phyloP scores from a whole-genome alignment of 2,329 filamentous ascomycete genomes.

The Tolypocladium tundrense region DNA sequence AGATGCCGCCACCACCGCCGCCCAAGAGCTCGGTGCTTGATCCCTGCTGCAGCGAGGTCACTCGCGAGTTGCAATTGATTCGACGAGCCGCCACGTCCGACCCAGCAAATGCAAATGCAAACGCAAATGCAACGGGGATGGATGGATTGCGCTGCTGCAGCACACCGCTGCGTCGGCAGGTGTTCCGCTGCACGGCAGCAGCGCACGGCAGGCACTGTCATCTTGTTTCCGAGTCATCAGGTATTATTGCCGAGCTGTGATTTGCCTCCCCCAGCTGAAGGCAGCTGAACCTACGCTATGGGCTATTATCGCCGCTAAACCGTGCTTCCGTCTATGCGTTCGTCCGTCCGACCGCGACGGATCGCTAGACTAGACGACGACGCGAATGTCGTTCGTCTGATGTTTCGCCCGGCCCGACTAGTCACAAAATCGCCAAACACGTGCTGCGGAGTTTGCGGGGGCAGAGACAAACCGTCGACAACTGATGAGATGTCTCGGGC shows the following conservation, averaged over 20 bases:
- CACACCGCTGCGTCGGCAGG: neutral
- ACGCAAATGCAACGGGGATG: neutral
- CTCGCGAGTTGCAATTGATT: neutral
- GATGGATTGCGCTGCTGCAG: neutral
- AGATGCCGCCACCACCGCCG: too few species aligned
- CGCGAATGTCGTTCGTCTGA: neutral
- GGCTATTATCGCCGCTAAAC: neutral
- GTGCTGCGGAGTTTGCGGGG: neutral
- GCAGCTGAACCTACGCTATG: neutral
- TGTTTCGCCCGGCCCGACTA: neutral
- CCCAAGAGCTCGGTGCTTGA: neutral
- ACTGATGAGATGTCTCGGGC: neutral
- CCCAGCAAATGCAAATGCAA: neutral
- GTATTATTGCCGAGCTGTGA: neutral
- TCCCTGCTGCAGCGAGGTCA: neutral
- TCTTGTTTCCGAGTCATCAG: neutral
- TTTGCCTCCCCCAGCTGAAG: neutral
- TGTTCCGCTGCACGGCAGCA: neutral
- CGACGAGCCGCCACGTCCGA: neutral
- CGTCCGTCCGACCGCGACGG: neutral
- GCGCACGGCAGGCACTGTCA: neutral
- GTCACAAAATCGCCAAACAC: neutral
- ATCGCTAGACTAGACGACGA: too few species aligned
- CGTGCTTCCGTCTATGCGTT: neutral
- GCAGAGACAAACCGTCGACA: neutral